Evolutionary conservation across 2,329 filamentous ascomycete genomes (phyloP), one percentile per base, ranked within the genome.

Genomic region (Phialophora macrospora): DNA sequence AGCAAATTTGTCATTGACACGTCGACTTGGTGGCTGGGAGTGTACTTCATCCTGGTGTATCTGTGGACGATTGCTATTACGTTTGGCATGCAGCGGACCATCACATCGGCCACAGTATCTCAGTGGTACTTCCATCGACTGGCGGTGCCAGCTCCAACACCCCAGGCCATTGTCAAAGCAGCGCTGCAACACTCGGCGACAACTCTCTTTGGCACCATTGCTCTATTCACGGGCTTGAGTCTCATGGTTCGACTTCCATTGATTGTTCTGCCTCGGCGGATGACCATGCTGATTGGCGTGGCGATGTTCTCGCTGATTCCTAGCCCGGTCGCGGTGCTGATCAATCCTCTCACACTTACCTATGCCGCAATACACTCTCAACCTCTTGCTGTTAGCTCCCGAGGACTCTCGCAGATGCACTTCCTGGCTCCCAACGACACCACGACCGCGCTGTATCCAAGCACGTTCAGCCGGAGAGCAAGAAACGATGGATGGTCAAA

Each of bases 71-170:
- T 97, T 49, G 90, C 91, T 2, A 87, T 98, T 64, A 88, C 96
- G 75, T 90, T 92, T 64, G 93, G 92, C 20, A 86, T 98, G 24
- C 94, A 99, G 77, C 89, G 95, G 65, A 89, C 92, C 24, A 95
- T 93, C 17, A 97, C 94, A 14, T 94, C 93, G 26, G 95, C 95
- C 11, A 97, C 94, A 0, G 94, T 98, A 26, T 96, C 92, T 48
- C 95, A 99, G 78, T 99, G 95, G 95, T 99, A 99, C 79, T 99
- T 98, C 78, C 94, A 98, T 78, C 92, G 95, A 68, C 90, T 96
- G 72, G 88, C 88, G 4, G 85, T 88, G 11, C 92, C 94, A 4
- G 83, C 89, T 8, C 88, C 93, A 2, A 88, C 91, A 0, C 93
- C 92, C 0, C 84, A 85, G 63, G 89, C 93, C 62, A 90, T 98